Evolutionary conservation across 768 basidiomycete species (phyloP).

Genomic region (Hygrophoropsis aurantiaca): DNA sequence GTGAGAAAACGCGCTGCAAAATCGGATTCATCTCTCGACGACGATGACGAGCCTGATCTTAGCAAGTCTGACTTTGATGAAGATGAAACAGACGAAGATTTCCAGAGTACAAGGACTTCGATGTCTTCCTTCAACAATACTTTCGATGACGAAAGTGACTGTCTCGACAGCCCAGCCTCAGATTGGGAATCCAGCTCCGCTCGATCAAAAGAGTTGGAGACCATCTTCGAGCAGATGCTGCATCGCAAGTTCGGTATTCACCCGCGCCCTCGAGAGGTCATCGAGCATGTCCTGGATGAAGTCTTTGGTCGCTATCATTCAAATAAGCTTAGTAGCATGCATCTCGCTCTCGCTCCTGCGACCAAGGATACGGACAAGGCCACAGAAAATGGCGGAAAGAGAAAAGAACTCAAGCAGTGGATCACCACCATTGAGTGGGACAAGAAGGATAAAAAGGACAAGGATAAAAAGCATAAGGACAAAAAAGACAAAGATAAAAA

Average conservation of each 20-base stretch:
- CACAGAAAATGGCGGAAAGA: slow-evolving; percentile 27
- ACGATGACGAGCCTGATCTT: slow-evolving; percentile 9
- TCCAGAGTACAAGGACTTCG: slow-evolving; percentile 29
- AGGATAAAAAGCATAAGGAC: slow-evolving; percentile 28
- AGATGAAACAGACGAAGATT: slow-evolving; percentile 33
- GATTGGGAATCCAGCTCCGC: slow-evolving; percentile 43
- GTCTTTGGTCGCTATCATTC: slow-evolving; percentile 53
- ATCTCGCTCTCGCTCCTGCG: slow-evolving; percentile 57
- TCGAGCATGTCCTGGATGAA: slow-evolving; percentile 43
- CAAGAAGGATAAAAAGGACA: slow-evolving; percentile 27
- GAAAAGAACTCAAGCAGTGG: slow-evolving; percentile 36
- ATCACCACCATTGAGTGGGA: slow-evolving; percentile 37
- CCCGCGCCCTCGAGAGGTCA: slow-evolving; percentile 49
- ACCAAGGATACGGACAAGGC: slow-evolving; percentile 21
- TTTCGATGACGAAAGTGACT: slow-evolving; percentile 9
- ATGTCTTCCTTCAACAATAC: slow-evolving; percentile 22
- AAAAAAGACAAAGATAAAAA: slow-evolving; percentile 27
- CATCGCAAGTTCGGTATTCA: slow-evolving; percentile 48
- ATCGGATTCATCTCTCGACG: slow-evolving; percentile 19
- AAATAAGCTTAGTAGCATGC: slow-evolving; percentile 44
- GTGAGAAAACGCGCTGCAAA: background rate
- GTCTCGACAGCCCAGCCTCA: slow-evolving; percentile 20
- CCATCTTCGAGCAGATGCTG: slow-evolving; percentile 61
- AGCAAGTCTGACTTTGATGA: slow-evolving; percentile 15
- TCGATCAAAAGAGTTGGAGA: slow-evolving; percentile 51